Evolutionary conservation across 1,284 basidiomycete genomes (phyloP).

Genomic region (Puccinia coronata): DNA sequence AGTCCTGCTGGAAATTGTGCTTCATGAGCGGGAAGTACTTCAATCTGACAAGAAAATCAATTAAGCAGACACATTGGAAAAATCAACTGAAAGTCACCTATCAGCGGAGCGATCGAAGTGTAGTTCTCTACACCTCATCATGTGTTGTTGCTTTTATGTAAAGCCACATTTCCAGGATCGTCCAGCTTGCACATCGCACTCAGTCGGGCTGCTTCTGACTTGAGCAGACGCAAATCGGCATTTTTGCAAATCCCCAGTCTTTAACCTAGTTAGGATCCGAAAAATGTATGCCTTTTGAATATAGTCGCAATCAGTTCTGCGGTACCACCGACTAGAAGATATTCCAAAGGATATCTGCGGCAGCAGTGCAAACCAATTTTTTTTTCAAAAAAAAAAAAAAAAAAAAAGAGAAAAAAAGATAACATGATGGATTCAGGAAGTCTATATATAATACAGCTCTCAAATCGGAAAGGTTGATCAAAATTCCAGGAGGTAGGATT

Average conservation of each 20-base stretch:
- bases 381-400: neutral
- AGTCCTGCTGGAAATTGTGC: neutral
- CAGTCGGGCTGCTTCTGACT: constrained; percentile 1
- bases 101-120: constrained; percentile 2
- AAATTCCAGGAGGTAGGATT: neutral
- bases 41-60: neutral
- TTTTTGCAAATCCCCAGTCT: constrained; percentile 8
- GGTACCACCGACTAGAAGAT: neutral
- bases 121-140: neutral
- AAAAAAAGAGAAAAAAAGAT: too few species aligned
- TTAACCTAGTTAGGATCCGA: constrained; percentile 19
- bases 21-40: neutral
- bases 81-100: too few species aligned
- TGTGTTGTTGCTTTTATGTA: constrained; percentile 16
- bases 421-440: neutral
- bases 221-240: neutral
- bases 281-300: constrained; percentile 5
- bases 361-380: neutral
- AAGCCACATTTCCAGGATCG: neutral
- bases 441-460: neutral
- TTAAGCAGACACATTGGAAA: neutral
- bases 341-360: neutral
- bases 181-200: constrained; percentile 21
- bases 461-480: neutral
- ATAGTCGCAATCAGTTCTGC: constrained; percentile 7